These are phyloP conservation scores for Claviceps sorghi DNA, from an alignment of 2,329 filamentous ascomycete genomes.

Conservation along the genomic window DNA sequence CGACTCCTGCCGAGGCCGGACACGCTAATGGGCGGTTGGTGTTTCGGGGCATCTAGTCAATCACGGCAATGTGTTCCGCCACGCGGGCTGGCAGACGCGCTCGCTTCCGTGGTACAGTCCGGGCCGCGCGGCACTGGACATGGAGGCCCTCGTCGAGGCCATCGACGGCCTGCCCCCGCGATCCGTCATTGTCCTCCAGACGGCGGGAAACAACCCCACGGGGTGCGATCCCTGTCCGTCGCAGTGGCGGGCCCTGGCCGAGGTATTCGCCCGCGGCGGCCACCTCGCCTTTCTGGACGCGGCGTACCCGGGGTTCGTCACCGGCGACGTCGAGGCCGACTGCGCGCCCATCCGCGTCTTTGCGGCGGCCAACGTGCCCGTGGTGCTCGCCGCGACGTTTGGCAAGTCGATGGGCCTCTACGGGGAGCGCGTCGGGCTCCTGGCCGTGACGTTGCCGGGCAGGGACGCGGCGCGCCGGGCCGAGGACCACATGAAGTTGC, in stretches of 20 bases:
- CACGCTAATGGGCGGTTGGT: too few species aligned
- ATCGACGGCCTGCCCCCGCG: neutral
- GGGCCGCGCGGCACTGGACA: neutral
- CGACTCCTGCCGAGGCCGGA: too few species aligned
- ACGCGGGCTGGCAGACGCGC: neutral
- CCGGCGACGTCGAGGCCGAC: neutral
- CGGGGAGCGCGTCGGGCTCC: neutral
- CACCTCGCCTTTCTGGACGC: neutral
- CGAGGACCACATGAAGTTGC: slow-evolving; percentile 7
- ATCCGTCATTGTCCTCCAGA: neutral
- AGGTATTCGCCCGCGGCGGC: neutral
- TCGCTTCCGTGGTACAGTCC: neutral
- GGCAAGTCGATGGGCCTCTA: neutral
- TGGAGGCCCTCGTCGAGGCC: neutral
- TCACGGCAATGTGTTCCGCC: neutral
- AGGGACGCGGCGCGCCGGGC: neutral
- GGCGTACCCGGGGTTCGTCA: neutral
- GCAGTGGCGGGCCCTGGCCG: neutral
- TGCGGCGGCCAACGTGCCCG: neutral
- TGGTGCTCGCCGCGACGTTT: neutral
- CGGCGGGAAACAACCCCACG: neutral
- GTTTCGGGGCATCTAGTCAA: neutral
- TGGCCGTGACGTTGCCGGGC: neutral
- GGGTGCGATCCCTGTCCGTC: neutral
- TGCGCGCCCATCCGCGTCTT: neutral